These are phyloP conservation scores for Rhamnella rubrinervis DNA, from an alignment of 331 rosid genomes.

Conservation along the genomic window DNA sequence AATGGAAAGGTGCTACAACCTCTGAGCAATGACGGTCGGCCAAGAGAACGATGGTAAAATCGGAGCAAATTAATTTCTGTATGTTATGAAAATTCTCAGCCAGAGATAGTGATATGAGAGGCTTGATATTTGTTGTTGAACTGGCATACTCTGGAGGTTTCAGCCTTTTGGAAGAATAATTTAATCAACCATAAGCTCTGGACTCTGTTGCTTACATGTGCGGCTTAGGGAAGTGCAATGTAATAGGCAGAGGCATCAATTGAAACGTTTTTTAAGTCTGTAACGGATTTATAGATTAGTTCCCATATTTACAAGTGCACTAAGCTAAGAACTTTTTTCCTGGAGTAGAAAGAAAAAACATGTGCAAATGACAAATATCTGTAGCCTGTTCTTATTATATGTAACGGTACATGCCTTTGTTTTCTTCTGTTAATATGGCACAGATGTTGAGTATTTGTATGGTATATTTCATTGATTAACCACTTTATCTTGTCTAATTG, in stretches of 20 bases:
- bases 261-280: conserved; percentile 8
- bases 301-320: conserved; percentile 15
- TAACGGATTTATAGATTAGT: conserved; percentile 12
- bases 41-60: conserved; percentile 76
- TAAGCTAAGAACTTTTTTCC: neutral
- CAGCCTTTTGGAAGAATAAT: conserved; percentile 12
- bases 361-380: too few relatives aligned
- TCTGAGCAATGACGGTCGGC: conserved; percentile 52
- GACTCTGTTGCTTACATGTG: conserved; percentile 17
- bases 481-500: too few relatives aligned
- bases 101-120: conserved; percentile 3
- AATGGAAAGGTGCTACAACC: conserved; percentile 46
- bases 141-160: conserved; percentile 19
- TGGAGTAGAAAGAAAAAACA: conserved; percentile 6
- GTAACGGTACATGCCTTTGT: too few relatives aligned
- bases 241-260: conserved; percentile 20
- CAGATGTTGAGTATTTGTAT: too few relatives aligned
- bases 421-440: too few relatives aligned
- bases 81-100: neutral
- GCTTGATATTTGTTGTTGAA: conserved; percentile 18
- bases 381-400: too few relatives aligned
- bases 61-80: neutral
- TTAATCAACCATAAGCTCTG: conserved; percentile 8
- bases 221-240: conserved; percentile 17
- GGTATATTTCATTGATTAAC: too few relatives aligned